Evolutionary conservation across 257 asterid species (phyloP), one percentile per base, ranked within the genome.

Genomic region (Nicotiana benthamiana): DNA sequence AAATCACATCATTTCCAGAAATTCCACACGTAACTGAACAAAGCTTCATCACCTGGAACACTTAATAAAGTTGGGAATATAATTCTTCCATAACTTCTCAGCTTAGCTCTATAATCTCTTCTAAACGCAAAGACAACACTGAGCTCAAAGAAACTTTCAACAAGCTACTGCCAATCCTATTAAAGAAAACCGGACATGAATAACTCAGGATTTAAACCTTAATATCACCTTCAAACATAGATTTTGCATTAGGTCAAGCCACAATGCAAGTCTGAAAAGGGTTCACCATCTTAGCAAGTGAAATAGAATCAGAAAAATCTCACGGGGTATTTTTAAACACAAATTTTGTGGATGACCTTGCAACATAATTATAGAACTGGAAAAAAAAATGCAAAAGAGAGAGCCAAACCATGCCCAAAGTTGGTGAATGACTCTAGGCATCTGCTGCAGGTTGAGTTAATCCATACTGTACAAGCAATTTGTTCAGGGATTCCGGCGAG

Each of bases 401-500:
- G 0, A 52, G 18, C 4, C 4, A 4, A 52, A 52, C 18, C 57
- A 52, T 15, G 17, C 57, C 57, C 57, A 52, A 52, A 52, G 15
- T 52, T 52, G 57, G n/a, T 43, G n/a, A 65, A 36, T 65, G 24
- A n/a, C 40, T 65, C 53, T 72, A 72, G 60, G 60, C 10, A 27
- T 72, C 78, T 56, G 27, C 59, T 9, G 78, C 27, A 30, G 60
- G 78, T 72, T 72, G 78, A 56, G 78, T 72, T 36, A 72, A 72
- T 4, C 78, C 78, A 36, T 6, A 28, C 56, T 40, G 40, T 9
- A 9, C 24, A 6, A 46, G 82, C 53, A n/a, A 60, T 9, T 78
- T 78, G 26, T 60, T 34, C 74, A 78, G 54, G 5, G 81, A 78
- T 48, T 78, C 81, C 0, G 81, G 75, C n/a, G 81, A 60, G 56